Evolutionary conservation across 1,284 basidiomycete species (phyloP), one percentile per base, ranked within the genome.

Genomic region (Wolfiporia cocos): DNA sequence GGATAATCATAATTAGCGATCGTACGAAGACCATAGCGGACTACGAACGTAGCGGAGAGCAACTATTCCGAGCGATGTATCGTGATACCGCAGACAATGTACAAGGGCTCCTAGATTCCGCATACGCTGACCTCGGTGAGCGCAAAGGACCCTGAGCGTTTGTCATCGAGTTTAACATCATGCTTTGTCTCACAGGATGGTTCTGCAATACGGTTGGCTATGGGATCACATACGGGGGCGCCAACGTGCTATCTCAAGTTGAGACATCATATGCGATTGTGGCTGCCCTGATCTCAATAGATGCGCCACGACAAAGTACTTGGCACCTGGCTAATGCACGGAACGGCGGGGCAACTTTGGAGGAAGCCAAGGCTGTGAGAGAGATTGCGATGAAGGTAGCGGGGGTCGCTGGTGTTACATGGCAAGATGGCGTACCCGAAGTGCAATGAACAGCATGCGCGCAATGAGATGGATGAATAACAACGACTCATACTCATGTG

Each of bases 61-160:
- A 48, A 3, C 62, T 71, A 47, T 81, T 73, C 54, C 47, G 61
- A 24, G 53, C 60, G 3, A 63, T 73, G 18, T 81, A 81, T 47
- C 75, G 76, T 15, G 66, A 71, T 21, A 74, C 71, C 3, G 68
- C 73, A 10, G 55, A 63, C 26, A 34, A 49, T 0, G 68, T 76
- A 9, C 69, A 70, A 47, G 43, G 40, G 11, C 48, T 76, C 23
- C 55, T 80, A 11, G 57, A 66, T 48, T 49, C 58, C n/a, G 66
- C 72, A 24, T 77, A 75, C 55, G 76, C 76, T 1, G 78, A 81
- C 52, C 65, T 81, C 55, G 76, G 78, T 78, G 41, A 34, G 57
- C 39, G 36, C 31, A 15, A 23, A 10, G 18, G 7, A 26, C 23
- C 39, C 30, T 19, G 7, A 18, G 10, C 12, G 9, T 9, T 10